These are phyloP conservation scores for Neospora caninum DNA, from an alignment of 169 alveolate species.

Conservation along the genomic window DNA sequence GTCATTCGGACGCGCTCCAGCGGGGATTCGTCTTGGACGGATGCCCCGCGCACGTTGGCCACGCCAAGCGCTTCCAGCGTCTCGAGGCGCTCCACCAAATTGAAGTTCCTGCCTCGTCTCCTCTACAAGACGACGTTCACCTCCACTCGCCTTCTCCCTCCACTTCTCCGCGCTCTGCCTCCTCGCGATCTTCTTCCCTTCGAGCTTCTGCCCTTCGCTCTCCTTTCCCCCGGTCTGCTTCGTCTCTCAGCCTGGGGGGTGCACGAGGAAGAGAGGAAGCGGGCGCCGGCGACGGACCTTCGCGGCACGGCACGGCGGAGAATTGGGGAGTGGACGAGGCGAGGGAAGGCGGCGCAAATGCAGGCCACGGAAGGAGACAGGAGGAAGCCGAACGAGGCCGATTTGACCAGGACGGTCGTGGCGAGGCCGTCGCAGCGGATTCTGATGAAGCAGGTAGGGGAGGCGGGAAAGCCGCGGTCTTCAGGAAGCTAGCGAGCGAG, in stretches of 20 bases:
- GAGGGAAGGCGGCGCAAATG: not conserved
- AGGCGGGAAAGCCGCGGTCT: not conserved
- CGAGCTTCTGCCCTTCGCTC: not conserved
- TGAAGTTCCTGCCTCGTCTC: not conserved
- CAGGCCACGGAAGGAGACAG: not conserved
- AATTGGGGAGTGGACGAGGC: not conserved
- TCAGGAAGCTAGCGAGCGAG: not conserved
- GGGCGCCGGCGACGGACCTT: too few species aligned
- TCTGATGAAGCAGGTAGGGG: not conserved
- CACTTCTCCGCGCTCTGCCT: not conserved
- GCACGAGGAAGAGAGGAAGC: too few species aligned
- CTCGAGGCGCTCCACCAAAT: not conserved
- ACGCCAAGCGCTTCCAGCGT: not conserved
- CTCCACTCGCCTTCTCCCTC: conserved; percentile 1
- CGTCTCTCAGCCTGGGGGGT: too few species aligned
- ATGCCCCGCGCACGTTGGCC: not conserved
- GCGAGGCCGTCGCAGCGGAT: not conserved
- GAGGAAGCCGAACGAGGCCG: not conserved
- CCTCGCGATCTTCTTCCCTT: not conserved
- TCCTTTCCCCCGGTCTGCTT: too few species aligned
- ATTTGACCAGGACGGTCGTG: not conserved
- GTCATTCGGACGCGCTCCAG: conserved; percentile 13
- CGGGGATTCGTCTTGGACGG: not conserved
- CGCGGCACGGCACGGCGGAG: not conserved
- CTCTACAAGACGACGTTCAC: not conserved